These are phyloP conservation scores for Fusarium nelsonii DNA, from an alignment of 2,329 filamentous ascomycete genomes.

Conservation along the genomic window DNA sequence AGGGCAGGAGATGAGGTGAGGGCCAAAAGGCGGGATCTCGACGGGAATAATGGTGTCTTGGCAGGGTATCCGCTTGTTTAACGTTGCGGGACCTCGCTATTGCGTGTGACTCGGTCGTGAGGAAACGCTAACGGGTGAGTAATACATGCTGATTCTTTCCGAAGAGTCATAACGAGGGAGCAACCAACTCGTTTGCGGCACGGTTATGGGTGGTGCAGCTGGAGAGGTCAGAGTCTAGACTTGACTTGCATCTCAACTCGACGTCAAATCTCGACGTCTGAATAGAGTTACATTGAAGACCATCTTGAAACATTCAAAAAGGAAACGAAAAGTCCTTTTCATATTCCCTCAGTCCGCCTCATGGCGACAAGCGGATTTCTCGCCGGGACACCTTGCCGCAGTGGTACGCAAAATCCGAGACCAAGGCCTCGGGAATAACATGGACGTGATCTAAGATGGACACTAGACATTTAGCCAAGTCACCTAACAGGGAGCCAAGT, in stretches of 20 bases:
- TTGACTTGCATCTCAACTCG: background rate
- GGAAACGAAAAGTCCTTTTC: background rate
- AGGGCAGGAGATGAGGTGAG: slow-evolving; percentile 41
- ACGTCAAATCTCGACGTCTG: background rate
- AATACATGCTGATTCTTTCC: slow-evolving; percentile 19
- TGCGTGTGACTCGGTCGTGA: slow-evolving; percentile 33
- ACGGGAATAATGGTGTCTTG: slow-evolving; percentile 46
- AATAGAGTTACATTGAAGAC: background rate
- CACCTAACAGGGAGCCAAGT: slow-evolving; percentile 16
- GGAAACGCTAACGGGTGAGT: slow-evolving; percentile 38
- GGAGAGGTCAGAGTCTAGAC: slow-evolving; percentile 5
- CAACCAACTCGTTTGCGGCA: slow-evolving; percentile 29
- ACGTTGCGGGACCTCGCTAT: slow-evolving; percentile 32
- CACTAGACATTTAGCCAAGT: slow-evolving; percentile 32
- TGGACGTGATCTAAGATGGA: slow-evolving; percentile 32
- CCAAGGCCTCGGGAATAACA: slow-evolving; percentile 41
- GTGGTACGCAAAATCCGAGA: background rate
- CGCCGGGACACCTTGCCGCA: slow-evolving; percentile 18
- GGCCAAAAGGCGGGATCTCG: slow-evolving; percentile 39
- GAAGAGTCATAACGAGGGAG: slow-evolving; percentile 14
- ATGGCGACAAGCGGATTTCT: slow-evolving; percentile 1
- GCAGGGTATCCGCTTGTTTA: slow-evolving; percentile 37
- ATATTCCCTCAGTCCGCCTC: slow-evolving; percentile 2
- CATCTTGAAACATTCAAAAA: background rate
- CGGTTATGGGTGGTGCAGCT: background rate